Percentiles rank a stretch among this genome's conserved stretches.
Conservation (phyloP, 495 filamentous ascomycete genomes). For the Aspergillus coremiiformis region DNA sequence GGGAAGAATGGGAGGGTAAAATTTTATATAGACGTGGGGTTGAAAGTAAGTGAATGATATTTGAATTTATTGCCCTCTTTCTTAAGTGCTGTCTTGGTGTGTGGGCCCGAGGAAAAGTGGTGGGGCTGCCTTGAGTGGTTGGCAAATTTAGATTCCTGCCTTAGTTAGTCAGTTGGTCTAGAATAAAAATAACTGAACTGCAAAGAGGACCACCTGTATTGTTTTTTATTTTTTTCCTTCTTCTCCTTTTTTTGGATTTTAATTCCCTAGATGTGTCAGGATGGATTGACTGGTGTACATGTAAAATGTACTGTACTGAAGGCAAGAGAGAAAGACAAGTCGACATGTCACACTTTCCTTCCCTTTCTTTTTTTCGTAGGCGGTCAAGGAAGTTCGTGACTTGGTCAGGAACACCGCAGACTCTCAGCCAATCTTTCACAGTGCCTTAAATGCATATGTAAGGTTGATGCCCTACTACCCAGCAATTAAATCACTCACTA, state of each 20-base stretch:
- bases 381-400: background rate
- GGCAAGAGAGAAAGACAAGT: too few relatives aligned
- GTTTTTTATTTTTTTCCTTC: background rate
- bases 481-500: background rate
- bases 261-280: too few relatives aligned
- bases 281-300: too few relatives aligned
- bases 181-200: background rate
- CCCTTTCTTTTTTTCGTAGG: too few relatives aligned
- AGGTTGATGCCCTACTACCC: background rate
- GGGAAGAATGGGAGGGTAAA: background rate
- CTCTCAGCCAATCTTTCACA: background rate
- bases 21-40: slow-evolving; percentile 5
- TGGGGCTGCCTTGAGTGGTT: slow-evolving; percentile 6
- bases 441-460: background rate
- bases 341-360: too few relatives aligned
- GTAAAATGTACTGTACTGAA: too few relatives aligned
- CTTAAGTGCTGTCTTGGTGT: slow-evolving; percentile 7
- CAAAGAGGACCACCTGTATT: background rate
- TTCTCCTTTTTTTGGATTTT: background rate
- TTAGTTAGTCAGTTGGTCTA: too few relatives aligned
- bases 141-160: too few relatives aligned
- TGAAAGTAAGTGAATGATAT: background rate
- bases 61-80: slow-evolving; percentile 1
- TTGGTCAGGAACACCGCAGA: background rate
- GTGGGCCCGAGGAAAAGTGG: slow-evolving; percentile 15